Percentiles rank a stretch among this genome's conserved stretches.
Conservation (phyloP, 2,329 filamentous ascomycete species). For the Ophiostoma pallidulum region DNA sequence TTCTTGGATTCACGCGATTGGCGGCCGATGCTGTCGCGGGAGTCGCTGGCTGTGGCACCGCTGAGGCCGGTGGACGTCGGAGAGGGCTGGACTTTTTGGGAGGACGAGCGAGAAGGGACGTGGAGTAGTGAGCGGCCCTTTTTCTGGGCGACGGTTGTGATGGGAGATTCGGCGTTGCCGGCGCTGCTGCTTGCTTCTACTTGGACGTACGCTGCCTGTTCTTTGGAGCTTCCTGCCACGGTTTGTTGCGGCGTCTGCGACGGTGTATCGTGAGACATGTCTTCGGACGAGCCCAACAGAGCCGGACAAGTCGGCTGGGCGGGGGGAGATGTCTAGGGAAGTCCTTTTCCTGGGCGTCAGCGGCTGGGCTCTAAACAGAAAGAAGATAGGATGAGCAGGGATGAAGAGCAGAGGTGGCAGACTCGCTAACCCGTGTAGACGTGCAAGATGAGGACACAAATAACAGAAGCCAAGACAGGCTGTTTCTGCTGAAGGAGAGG, state of each 20-base stretch:
- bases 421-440: too few relatives aligned
- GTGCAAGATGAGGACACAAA: too few relatives aligned
- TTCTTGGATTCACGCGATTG: conserved; percentile 57
- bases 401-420: too few relatives aligned
- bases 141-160: conserved; percentile 22
- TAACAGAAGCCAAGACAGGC: too few relatives aligned
- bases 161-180: conserved; percentile 8
- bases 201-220: conserved; percentile 31
- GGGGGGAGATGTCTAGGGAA: neutral
- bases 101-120: conserved; percentile 54
- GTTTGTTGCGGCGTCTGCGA: conserved; percentile 24
- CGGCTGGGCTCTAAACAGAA: neutral
- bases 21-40: conserved; percentile 52
- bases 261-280: conserved; percentile 26
- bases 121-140: conserved; percentile 45
- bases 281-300: conserved; percentile 11
- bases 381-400: too few relatives aligned
- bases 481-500: too few relatives aligned
- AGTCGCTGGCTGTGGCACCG: conserved; percentile 49
- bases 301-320: conserved; percentile 4
- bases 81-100: conserved; percentile 50
- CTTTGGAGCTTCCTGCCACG: conserved; percentile 33
- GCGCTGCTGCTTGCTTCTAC: conserved; percentile 30
- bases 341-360: conserved; percentile 9
- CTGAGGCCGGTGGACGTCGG: conserved; percentile 51